Base-by-base conservation (phyloP, 2,329 filamentous ascomycete genomes). In the Neonectria punicea region DNA sequence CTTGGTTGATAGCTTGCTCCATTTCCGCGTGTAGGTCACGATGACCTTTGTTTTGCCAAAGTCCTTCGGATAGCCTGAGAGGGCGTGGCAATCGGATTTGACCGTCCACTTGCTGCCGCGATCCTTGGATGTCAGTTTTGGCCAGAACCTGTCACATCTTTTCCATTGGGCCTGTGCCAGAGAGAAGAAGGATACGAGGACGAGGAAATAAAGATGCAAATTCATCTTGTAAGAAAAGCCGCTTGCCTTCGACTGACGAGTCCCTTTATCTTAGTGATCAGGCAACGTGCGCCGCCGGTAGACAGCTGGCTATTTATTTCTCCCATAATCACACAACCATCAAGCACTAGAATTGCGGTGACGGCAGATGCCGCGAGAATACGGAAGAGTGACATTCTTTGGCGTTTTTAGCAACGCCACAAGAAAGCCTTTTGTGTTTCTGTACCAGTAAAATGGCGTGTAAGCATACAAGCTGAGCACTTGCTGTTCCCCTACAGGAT, bases 1-100 rank as follows among this genome's bases (percentile, higher is more conserved):
- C 14, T 16, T n/a, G 49, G 4, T 60, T 63, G 36, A 4, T 36
- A 1, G 16, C 18, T 49, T 22, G 4, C 43, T 50, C 67, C 67
- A 70, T 39, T 58, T 53, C 3, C 50, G 10, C 0, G 61, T 69
- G 51, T 69, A 70, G 11, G 43, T 14, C 11, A 69, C 65, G 1
- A 32, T 58, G 30, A 70, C 50, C 22, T 57, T 54, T 41, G 54
- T 66, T 10, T 49, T 20, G 16, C 18, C 53, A 36, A 69, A 63
- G 1, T 10, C 39, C 28, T 60, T 55, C 2, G 68, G 65, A 32
- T 69, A 69, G 2, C 59, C 57, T 3, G 59, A 25, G 14, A 67
- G 46, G 6, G 36, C 10, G 5, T 58, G 55, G 20, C 67, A 70
- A 22, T 67, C 11, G 7, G 56, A 34, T 1, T 61, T 43, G 43